Base-by-base conservation (phyloP, 306 rosid genomes). In the Corylus heterophylla region DNA sequence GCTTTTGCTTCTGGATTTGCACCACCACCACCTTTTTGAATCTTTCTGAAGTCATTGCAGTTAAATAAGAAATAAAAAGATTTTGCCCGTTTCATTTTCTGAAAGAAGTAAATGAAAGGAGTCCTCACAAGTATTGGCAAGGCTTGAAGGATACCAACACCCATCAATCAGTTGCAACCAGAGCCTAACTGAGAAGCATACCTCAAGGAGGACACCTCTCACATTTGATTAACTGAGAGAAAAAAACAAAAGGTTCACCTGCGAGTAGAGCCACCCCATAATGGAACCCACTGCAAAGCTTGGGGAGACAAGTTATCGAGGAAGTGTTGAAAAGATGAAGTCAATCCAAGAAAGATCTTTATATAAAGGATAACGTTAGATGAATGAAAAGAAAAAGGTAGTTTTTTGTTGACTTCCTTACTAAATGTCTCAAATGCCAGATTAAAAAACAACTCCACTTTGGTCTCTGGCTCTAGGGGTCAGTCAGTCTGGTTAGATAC, bases 201-300 rank as follows among this genome's bases (percentile, higher is more conserved):
- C 92, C 97, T 91, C 94, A 88, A 82, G 86, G 92, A 90, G 95
- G 92, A 88, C 90, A 86, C 90, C 90, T 87, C 94, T 86, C 92
- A 91, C 93, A 87, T 88, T 88, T 85, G 90, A 80, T 78, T 49
- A 86, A 83, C 87, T 59, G 89, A 82, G 82, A 79, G 76, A 83
- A 88, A 54, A 83, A 83, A 68, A 22, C 25, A 22, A 89, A 80
- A 84, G 88, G 83, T 85, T 88, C 90, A 83, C 86, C 92, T 86
- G 87, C 75, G 70, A 88, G 84, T 75, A 87, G 82, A 87, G 92
- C 90, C 91, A 85, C 83, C 90, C 87, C 85, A 81, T 71, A 85
- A 88, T 68, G 78, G 79, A 85, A 91, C 83, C 76, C 89, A 84
- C 89, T 85, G 90, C 91, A 87, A 77, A 81, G 86, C 89, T 87